Evolutionary conservation across 768 basidiomycete genomes (phyloP).

Genomic region (Collybia mongolica): DNA sequence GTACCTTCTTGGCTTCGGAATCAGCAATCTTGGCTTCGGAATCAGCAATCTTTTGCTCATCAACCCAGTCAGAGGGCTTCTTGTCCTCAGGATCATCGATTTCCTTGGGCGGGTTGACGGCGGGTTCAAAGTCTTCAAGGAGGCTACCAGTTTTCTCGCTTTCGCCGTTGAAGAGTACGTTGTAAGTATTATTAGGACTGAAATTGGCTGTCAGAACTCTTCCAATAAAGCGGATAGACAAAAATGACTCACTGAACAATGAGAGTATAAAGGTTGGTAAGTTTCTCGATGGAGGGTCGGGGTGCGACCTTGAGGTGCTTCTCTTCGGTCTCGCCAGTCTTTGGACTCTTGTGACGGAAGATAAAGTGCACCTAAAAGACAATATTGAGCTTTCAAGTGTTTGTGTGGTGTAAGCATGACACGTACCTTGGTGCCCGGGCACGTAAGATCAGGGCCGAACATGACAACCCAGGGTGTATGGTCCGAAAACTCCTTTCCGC

Average conservation of each 20-base stretch:
- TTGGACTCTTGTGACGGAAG: conserved; percentile 96
- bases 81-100: conserved; percentile 90
- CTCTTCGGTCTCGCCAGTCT: conserved; percentile 92
- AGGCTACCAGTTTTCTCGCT: conserved; percentile 77
- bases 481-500: conserved; percentile 90
- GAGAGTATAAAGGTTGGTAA: conserved; percentile 93
- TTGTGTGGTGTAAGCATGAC: not conserved
- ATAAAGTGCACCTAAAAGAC: conserved; percentile 87
- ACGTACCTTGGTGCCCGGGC: conserved; percentile 84
- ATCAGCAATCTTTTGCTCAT: conserved; percentile 82
- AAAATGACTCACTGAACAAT: conserved; percentile 70
- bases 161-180: conserved; percentile 88
- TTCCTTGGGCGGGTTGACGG: conserved; percentile 91
- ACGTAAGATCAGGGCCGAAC: conserved; percentile 97
- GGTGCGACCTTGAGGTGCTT: conserved; percentile 89
- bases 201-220: conserved; percentile 2
- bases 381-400: conserved; percentile 5
- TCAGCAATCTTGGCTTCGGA: conserved; percentile 85
- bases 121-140: conserved; percentile 89
- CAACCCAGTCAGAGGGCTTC: conserved; percentile 95
- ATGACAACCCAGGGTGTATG: conserved; percentile 94
- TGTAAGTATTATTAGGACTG: conserved; percentile 92
- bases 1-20: conserved; percentile 77
- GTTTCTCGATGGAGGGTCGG: conserved; percentile 83
- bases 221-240: not conserved